These are phyloP conservation scores for Trametes hirsuta DNA, from an alignment of 1,284 basidiomycete species.

Conservation along the genomic window DNA sequence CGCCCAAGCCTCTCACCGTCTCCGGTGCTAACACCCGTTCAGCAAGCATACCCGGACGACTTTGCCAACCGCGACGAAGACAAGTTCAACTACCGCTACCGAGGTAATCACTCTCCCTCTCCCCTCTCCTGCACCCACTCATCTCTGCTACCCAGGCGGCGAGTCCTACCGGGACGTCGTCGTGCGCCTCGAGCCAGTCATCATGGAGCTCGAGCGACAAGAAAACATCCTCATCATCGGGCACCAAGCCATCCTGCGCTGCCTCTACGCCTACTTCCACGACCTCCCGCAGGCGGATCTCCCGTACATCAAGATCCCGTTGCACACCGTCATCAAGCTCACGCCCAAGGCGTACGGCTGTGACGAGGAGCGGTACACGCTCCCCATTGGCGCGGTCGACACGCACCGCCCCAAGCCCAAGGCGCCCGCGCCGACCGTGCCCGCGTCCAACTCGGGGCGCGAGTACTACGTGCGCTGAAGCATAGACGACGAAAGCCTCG, in stretches of 20 bases:
- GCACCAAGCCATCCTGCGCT: conserved; percentile 94
- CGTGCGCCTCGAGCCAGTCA: conserved; percentile 95
- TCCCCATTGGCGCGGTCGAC: conserved; percentile 91
- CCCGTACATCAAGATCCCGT: conserved; percentile 95
- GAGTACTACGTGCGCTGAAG: conserved; percentile 32
- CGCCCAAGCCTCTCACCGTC: not conserved
- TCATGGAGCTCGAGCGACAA: conserved; percentile 98
- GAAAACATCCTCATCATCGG: conserved; percentile 97
- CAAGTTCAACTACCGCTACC: conserved; percentile 99
- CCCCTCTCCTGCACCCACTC: not conserved
- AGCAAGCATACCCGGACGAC: conserved; percentile 96
- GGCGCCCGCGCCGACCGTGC: conserved; percentile 17
- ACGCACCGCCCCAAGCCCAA: conserved; percentile 90
- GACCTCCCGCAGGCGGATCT: conserved; percentile 91
- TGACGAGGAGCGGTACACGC: conserved; percentile 91
- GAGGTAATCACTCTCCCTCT: conserved; percentile 52
- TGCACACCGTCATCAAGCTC: conserved; percentile 98
- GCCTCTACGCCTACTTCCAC: conserved; percentile 93
- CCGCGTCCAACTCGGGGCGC: conserved; percentile 38
- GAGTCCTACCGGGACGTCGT: conserved; percentile 97
- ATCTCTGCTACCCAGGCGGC: conserved; percentile 52
- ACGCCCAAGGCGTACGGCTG: conserved; percentile 99
- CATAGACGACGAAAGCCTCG: too few relatives aligned
- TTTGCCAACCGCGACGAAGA: conserved; percentile 99
- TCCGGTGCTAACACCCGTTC: not conserved